Conservation (phyloP, 768 basidiomycete species). For the Rhizopogon vesiculosus region DNA sequence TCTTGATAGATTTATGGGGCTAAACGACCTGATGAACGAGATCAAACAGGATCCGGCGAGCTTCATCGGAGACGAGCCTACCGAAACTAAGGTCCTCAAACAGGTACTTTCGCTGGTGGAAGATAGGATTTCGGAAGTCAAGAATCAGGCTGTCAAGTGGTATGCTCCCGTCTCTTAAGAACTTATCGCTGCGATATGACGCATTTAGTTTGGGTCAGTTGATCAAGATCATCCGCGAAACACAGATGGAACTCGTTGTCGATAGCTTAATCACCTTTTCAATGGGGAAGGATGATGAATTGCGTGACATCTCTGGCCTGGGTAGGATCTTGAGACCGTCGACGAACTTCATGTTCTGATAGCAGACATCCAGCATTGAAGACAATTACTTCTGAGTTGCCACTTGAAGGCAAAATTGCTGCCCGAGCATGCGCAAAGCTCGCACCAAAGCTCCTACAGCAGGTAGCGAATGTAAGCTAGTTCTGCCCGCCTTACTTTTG, state of each 20-base stretch:
- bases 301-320: constrained; percentile 90
- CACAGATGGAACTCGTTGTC: constrained; percentile 80
- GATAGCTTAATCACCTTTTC: constrained; percentile 88
- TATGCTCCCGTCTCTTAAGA: constrained; percentile 26
- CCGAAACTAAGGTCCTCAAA: constrained; percentile 80
- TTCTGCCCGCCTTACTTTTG: neutral
- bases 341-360: neutral
- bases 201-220: constrained; percentile 73
- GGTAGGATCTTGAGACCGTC: constrained; percentile 40
- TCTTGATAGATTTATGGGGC: constrained; percentile 83
- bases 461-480: constrained; percentile 64
- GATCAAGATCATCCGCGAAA: constrained; percentile 82
- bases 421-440: constrained; percentile 78
- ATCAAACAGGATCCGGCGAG: constrained; percentile 71
- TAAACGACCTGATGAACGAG: constrained; percentile 91
- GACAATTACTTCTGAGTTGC: constrained; percentile 89
- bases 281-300: constrained; percentile 83
- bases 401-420: constrained; percentile 76
- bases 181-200: neutral
- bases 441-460: constrained; percentile 75
- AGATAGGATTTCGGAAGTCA: constrained; percentile 97
- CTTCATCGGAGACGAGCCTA: constrained; percentile 79
- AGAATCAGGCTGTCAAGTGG: constrained; percentile 97
- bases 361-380: constrained; percentile 64
- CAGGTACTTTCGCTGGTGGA: constrained; percentile 84